A percentile compares a stretch with the other conserved stretches of the same genome.
Evolutionary conservation across 2,329 filamentous ascomycete species (phyloP).

Genomic region (Pseudopyrenochaeta lycopersici): DNA sequence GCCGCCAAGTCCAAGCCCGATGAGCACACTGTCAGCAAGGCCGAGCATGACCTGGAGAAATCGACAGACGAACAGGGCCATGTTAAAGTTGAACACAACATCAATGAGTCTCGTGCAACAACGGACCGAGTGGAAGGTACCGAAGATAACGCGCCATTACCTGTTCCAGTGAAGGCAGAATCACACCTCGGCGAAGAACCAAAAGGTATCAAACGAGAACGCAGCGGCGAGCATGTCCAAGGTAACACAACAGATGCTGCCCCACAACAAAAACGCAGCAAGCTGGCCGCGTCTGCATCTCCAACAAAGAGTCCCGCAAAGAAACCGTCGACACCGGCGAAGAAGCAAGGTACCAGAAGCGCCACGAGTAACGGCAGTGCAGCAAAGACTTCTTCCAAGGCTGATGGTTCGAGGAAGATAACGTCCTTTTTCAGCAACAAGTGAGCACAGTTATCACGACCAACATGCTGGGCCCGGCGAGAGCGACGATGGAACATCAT

Average conservation of each 20-base stretch:
- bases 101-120: constrained; percentile 54
- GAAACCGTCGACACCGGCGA: constrained; percentile 30
- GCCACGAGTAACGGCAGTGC: constrained; percentile 65
- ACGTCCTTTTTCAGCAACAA: constrained; percentile 65
- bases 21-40: constrained; percentile 18
- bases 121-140: constrained; percentile 53
- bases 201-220: constrained; percentile 60
- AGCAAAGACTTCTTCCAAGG: constrained; percentile 54
- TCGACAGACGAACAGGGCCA: constrained; percentile 35
- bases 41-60: constrained; percentile 33
- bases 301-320: constrained; percentile 39
- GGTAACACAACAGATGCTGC: constrained; percentile 40
- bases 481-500: constrained; percentile 17
- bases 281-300: constrained; percentile 18
- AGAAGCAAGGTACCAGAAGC: constrained; percentile 60
- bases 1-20: constrained; percentile 32
- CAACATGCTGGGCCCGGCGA: constrained; percentile 19
- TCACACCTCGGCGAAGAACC: constrained; percentile 21
- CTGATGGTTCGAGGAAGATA: constrained; percentile 64
- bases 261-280: constrained; percentile 52
- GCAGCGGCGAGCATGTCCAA: constrained; percentile 46
- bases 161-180: constrained; percentile 40
- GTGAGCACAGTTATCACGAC: constrained; percentile 33
- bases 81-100: constrained; percentile 49
- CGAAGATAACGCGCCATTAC: constrained; percentile 63